phyloP scores from a whole-genome alignment of 768 basidiomycete genomes.

The Serendipita vermifera region DNA sequence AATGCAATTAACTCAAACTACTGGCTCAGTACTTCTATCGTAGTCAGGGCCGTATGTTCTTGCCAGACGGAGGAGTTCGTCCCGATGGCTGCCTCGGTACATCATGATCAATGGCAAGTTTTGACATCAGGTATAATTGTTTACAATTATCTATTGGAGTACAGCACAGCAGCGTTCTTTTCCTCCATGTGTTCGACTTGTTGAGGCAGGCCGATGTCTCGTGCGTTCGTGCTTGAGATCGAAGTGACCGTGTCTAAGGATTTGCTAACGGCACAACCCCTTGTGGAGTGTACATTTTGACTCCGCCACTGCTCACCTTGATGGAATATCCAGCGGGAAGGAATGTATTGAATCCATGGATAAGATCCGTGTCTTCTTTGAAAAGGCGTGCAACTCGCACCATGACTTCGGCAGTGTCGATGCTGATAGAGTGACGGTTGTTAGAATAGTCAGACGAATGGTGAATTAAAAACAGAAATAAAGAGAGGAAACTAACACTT shows the following conservation, averaged over 20 bases:
- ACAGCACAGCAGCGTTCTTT: too few species aligned
- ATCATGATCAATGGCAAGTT: too few species aligned
- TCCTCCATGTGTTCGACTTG: too few species aligned
- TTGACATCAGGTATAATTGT: too few species aligned
- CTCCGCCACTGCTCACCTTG: too few species aligned
- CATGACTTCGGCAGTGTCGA: slow-evolving; percentile 96
- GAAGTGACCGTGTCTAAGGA: background rate
- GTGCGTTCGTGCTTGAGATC: background rate
- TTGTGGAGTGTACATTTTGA: slow-evolving; percentile 8
- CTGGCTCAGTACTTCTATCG: too few species aligned
- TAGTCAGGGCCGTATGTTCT: too few species aligned
- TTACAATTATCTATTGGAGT: too few species aligned
- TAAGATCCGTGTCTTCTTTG: slow-evolving; percentile 75
- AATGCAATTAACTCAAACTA: too few species aligned
- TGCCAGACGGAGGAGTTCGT: too few species aligned
- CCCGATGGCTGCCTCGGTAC: too few species aligned
- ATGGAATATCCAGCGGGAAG: slow-evolving; percentile 90
- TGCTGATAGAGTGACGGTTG: slow-evolving; percentile 34
- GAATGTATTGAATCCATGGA: slow-evolving; percentile 98
- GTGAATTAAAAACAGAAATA: background rate
- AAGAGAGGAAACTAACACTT: slow-evolving; percentile 44
- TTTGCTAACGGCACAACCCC: background rate
- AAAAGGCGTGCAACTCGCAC: slow-evolving; percentile 89
- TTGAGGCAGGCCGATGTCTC: background rate
- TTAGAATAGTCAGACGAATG: slow-evolving; percentile 4